Evolutionary conservation across 2,329 filamentous ascomycete genomes (phyloP).

Genomic region (Shiraia bambusicola): DNA sequence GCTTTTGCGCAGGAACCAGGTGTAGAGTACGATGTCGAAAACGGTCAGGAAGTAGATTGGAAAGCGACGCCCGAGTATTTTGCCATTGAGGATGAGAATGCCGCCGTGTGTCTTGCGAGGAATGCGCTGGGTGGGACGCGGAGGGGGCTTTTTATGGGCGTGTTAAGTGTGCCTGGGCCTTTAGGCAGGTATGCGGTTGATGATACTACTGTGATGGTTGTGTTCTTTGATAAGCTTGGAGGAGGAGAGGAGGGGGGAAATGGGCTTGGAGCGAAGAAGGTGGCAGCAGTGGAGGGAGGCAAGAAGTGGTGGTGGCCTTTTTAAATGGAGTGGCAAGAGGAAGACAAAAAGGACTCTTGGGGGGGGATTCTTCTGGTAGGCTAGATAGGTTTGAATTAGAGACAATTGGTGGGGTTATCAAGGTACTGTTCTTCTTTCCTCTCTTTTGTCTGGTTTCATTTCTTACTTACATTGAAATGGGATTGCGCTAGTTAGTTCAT

Average conservation of each 20-base stretch:
- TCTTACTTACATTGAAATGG: too few relatives aligned
- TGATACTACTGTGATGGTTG: slow-evolving; percentile 56
- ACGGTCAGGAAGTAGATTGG: slow-evolving; percentile 44
- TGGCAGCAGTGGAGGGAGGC: background rate
- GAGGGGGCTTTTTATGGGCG: slow-evolving; percentile 42
- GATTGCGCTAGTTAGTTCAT: too few relatives aligned
- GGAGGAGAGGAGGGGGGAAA: background rate
- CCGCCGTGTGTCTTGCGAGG: slow-evolving; percentile 53
- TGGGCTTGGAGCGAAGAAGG: slow-evolving; percentile 1
- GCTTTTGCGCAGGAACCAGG: slow-evolving; percentile 31
- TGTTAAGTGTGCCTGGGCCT: slow-evolving; percentile 38
- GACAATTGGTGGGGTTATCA: too few relatives aligned
- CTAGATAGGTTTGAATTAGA: too few relatives aligned
- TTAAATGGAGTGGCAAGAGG: too few relatives aligned
- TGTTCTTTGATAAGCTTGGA: slow-evolving; percentile 52
- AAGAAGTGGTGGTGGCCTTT: slow-evolving; percentile 8
- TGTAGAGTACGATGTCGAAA: slow-evolving; percentile 35
- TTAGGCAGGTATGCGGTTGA: slow-evolving; percentile 49
- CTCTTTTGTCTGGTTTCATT: too few relatives aligned
- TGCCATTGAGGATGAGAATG: slow-evolving; percentile 55
- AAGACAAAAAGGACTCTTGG: too few relatives aligned
- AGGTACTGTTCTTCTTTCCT: too few relatives aligned
- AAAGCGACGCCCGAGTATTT: slow-evolving; percentile 48
- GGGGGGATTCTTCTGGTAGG: too few relatives aligned
- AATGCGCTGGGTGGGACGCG: slow-evolving; percentile 56